Evolutionary conservation across 768 basidiomycete species (phyloP).

Genomic region (Collybia sp.): DNA sequence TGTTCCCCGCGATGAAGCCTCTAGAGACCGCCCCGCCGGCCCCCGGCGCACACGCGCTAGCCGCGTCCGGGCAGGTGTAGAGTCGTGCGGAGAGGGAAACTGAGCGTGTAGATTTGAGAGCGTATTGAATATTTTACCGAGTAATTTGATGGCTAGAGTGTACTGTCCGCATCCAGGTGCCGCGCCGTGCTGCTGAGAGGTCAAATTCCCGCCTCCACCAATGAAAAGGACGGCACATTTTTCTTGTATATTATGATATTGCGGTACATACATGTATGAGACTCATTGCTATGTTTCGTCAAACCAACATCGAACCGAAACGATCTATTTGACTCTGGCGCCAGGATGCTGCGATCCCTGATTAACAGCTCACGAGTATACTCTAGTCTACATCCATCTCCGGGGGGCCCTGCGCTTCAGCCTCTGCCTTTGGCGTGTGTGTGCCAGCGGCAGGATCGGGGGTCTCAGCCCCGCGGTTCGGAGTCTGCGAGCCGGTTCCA

Average conservation of each 20-base stretch:
- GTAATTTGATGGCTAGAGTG: no score
- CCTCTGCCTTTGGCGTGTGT: slow-evolving; percentile 1
- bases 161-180: no score
- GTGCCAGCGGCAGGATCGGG: slow-evolving; percentile 39
- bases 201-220: no score
- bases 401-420: slow-evolving; percentile 39
- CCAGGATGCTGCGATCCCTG: neutral
- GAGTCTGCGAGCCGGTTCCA: slow-evolving; percentile 60
- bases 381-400: slow-evolving; percentile 86
- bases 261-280: no score
- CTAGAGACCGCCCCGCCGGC: slow-evolving; percentile 33
- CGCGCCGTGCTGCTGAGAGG: no score
- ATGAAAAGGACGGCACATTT: no score
- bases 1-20: slow-evolving; percentile 98
- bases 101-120: no score
- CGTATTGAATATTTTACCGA: no score
- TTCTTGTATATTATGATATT: no score
- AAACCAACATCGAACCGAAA: no score
- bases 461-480: slow-evolving; percentile 58
- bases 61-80: neutral
- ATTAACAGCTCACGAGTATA: neutral
- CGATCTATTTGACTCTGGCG: no score
- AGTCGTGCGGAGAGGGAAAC: neutral
- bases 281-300: no score
- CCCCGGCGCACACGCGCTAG: neutral